Base-by-base conservation (phyloP, 768 basidiomycete genomes). In the Multifurca ochricompacta region DNA sequence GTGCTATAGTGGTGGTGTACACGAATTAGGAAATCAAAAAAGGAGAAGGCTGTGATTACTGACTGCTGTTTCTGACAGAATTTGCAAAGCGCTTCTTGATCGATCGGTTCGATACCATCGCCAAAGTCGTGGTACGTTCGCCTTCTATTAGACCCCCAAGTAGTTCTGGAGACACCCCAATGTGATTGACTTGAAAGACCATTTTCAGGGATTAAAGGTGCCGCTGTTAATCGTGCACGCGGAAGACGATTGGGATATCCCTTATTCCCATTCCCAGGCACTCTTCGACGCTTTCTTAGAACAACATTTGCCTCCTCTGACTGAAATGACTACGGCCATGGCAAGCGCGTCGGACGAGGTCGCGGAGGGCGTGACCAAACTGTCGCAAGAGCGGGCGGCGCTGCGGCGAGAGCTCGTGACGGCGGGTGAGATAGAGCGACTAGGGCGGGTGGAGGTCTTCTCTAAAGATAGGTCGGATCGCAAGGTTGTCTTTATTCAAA, bases 141-240 rank as follows among this genome's bases (percentile, higher is more conserved):
- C 7, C 19, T 8, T 16, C 10, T 21, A 16, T 35, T 46, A 7
- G 27, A 10, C 14, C 16, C 21, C 6, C 9, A n/a, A 5, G n/a
- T n/a, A n/a, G n/a, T n/a, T n/a, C n/a, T n/a, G n/a, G n/a, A n/a
- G n/a, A n/a, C n/a, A n/a, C 10, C 5, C n/a, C 23, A 5, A 9
- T 10, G 1, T 31, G 19, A 18, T 6, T 35, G 16, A 7, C 27
- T 54, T 21, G 3, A 2, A 56, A 10, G 3, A 8, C 6, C 5
- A 19, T 9, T 11, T 25, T 3, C 63, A 90, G 87, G 73, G 76
- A 53, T 77, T 90, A 60, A 78, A 80, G 59, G 77, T 79, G 0
- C 81, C 85, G 8, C 75, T 87, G 6, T 71, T 91, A 32, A 76
- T 93, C 58, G 81, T 77, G 0, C 91, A 93, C 66, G 81, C 90